phyloP scores from a whole-genome alignment of 192 early-diverging fungal genomes.

The Geranomyces michiganensis region DNA sequence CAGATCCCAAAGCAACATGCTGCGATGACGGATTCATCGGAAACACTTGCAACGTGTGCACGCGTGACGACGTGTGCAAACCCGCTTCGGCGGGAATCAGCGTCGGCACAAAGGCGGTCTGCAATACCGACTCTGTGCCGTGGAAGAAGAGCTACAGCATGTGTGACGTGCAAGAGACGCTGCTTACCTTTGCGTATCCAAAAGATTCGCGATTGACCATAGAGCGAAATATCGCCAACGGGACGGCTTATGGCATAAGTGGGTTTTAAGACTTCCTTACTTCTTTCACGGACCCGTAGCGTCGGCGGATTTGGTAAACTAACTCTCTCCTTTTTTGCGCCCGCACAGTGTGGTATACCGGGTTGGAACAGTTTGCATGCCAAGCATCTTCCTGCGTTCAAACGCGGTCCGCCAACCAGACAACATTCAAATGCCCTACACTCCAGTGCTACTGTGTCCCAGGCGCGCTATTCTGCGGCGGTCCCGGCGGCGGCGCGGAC shows the following conservation, averaged over 20 bases:
- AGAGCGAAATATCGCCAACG: conserved; percentile 36
- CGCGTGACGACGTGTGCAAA: conserved; percentile 47
- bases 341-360: conserved; percentile 49
- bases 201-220: conserved; percentile 43
- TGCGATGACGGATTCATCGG: conserved; percentile 64
- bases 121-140: conserved; percentile 53
- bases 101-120: conserved; percentile 32
- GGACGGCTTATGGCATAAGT: conserved; percentile 31
- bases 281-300: neutral
- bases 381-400: conserved; percentile 44
- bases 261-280: too few relatives aligned
- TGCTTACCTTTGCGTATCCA: conserved; percentile 48
- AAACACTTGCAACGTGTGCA: conserved; percentile 55
- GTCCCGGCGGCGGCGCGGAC: conserved; percentile 42
- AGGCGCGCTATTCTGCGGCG: conserved; percentile 57
- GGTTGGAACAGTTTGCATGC: conserved; percentile 58
- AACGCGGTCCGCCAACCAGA: conserved; percentile 23
- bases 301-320: neutral
- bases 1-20: conserved; percentile 29
- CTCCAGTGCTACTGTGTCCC: conserved; percentile 52
- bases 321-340: neutral
- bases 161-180: conserved; percentile 47
- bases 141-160: conserved; percentile 43
- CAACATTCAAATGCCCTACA: conserved; percentile 43
- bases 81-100: conserved; percentile 37